These are phyloP conservation scores for Candida manassasensis DNA, from an alignment of 805 yeast species.

Conservation along the genomic window DNA sequence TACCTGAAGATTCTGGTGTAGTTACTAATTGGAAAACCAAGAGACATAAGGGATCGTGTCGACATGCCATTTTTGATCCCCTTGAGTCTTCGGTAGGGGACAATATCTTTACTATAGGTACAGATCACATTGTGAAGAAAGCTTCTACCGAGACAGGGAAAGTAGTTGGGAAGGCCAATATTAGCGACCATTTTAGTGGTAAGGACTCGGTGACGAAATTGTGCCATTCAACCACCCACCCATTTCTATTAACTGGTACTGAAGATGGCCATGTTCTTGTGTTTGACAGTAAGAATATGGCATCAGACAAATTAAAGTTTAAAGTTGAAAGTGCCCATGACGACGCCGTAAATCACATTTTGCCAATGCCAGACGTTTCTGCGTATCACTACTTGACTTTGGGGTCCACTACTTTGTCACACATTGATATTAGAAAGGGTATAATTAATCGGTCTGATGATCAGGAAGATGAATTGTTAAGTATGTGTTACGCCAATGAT, in stretches of 20 bases:
- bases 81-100: constrained; percentile 43
- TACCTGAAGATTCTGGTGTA: constrained; percentile 21
- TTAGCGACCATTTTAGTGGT: constrained; percentile 16
- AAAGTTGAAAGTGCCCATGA: constrained; percentile 58
- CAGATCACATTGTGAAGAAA: constrained; percentile 73
- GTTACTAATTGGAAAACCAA: constrained; percentile 72
- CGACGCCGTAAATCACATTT: constrained; percentile 72
- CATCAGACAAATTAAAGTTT: constrained; percentile 37
- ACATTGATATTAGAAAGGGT: constrained; percentile 74
- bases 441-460: constrained; percentile 68
- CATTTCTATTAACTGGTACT: constrained; percentile 53
- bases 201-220: constrained; percentile 40
- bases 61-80: constrained; percentile 65
- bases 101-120: constrained; percentile 64
- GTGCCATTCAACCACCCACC: constrained; percentile 42
- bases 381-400: constrained; percentile 74
- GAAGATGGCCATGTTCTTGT: constrained; percentile 69
- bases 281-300: constrained; percentile 53
- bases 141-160: constrained; percentile 71
- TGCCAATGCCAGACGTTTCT: constrained; percentile 64
- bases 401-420: constrained; percentile 78
- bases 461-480: constrained; percentile 88
- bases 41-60: constrained; percentile 85
- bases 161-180: constrained; percentile 53
- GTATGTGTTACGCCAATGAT: constrained; percentile 62